Evolutionary conservation across 805 yeast genomes (phyloP), one percentile per base, ranked within the genome.

Genomic region (Zygoascus bituminiphila): DNA sequence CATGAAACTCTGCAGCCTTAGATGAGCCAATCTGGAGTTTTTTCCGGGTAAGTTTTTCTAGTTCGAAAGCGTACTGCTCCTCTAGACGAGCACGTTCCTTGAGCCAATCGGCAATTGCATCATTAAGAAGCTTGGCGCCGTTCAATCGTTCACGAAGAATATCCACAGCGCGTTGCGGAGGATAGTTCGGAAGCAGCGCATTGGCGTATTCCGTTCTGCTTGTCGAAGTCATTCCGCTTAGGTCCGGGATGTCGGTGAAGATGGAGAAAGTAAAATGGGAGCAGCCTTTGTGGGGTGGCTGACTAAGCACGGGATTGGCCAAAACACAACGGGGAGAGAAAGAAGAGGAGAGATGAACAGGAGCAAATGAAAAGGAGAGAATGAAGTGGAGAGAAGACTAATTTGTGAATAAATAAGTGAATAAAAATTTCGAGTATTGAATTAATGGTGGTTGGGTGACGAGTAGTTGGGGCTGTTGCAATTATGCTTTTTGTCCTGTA

Each of bases 161-260:
- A 57, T 78, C 84, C 52, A 79, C 73, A 19, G 85, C 80, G 55
- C 76, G 81, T 23, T 69, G 67, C 12, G 88, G 86, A 35, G 72
- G 60, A 55, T 77, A 72, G 19, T 72, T 58, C 24, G 71, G 68
- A 60, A 71, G 56, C 24, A 73, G 67, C 19, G 72, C 65, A 33
- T 62, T 63, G 31, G 74, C 64, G 57, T 73, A 74, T 42, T 54
- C 53, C 29, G 50, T 48, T 4, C 48, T 40, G n/a, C 26, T 37
- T 12, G 33, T 29, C 15, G 33, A 29, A 14, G 49, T 23, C 45
- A 35, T 48, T 21, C 29, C 24, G 38, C 20, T 42, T 5, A 15
- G n/a, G 10, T 29, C 33, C 33, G 33, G 33, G n/a, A n/a, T n/a
- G n/a, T n/a, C n/a, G n/a, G n/a, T n/a, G n/a, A n/a, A n/a, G n/a